phyloP scores from a whole-genome alignment of 2,329 filamentous ascomycete species.

The Macroventuria anomochaeta region DNA sequence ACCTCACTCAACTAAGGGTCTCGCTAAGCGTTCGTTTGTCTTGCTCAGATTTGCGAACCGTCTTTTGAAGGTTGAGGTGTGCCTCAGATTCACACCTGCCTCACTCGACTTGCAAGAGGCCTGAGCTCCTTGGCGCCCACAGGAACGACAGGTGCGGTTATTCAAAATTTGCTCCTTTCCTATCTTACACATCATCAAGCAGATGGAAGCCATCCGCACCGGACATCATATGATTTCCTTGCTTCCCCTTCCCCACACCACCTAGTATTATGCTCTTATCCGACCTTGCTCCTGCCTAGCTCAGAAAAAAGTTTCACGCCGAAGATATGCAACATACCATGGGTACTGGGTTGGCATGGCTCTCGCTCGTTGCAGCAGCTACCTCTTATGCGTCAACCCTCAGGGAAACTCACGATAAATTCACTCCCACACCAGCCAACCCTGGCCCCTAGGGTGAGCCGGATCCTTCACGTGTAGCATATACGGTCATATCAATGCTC shows the following conservation, averaged over 20 bases:
- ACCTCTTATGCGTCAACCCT: neutral
- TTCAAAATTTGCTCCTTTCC: too few relatives aligned
- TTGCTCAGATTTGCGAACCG: too few relatives aligned
- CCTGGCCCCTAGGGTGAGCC: slow-evolving; percentile 11
- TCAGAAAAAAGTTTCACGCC: neutral
- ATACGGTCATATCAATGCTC: slow-evolving; percentile 26
- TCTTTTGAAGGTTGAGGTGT: too few relatives aligned
- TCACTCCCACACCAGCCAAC: neutral
- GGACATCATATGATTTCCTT: neutral
- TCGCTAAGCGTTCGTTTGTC: too few relatives aligned
- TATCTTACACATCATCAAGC: too few relatives aligned
- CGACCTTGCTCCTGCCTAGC: neutral
- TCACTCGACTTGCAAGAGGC: too few relatives aligned
- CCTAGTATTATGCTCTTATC: slow-evolving; percentile 4
- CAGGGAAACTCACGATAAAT: neutral
- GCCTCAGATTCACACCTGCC: too few relatives aligned
- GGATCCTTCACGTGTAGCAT: slow-evolving; percentile 15
- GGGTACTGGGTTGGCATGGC: neutral
- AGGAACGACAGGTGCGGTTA: too few relatives aligned
- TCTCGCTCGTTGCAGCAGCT: neutral
- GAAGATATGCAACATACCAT: neutral
- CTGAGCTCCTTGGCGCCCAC: too few relatives aligned
- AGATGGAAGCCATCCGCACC: too few relatives aligned
- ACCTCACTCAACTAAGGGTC: too few relatives aligned
- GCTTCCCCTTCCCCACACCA: neutral